Base-by-base conservation (phyloP, 2,329 filamentous ascomycete genomes). In the Ilyonectria robusta region DNA sequence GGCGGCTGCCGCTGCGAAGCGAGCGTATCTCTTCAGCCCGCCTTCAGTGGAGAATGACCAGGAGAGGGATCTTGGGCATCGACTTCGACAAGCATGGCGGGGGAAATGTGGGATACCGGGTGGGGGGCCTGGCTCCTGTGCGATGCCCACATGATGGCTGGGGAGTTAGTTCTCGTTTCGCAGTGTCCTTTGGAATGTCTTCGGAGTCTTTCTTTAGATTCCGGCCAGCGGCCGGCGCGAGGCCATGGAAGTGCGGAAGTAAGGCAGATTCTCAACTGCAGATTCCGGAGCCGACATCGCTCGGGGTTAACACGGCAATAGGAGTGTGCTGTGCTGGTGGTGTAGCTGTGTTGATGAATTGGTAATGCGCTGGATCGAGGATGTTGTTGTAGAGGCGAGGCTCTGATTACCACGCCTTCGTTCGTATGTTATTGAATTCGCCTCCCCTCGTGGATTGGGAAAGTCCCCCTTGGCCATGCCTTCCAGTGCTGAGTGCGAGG, bases 271-370 rank as follows among this genome's bases (percentile, higher is more conserved):
- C 29, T 47, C 50, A 46, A 21, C 44, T 53, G 46, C 40, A 54
- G 33, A 13, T 42, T 33, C 19, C 47, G 29, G 50, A 40, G 57
- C 65, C 65, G 59, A 67, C 55, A 63, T 67, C 65, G 65, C 65
- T 56, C 65, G 55, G 65, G 17, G 48, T 55, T 62, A 67, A 23
- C n/a, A 40, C 63, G 63, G 63, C 11, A 44, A 65, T 60, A 33
- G 29, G 9, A 3, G 29, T 7, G 4, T 13, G 17, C 29, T 7
- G 4, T 13, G 17, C 29, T 33, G 29, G 17, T n/a, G n/a, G 37
- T 33, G 23, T 40, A 26, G 15, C 21, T 15, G 11, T 44, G 31
- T 17, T 9, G 46, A 51, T 21, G 23, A 46, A 13, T n/a, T 31
- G 29, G 37, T 19, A 13, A 29, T 17, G 11, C 40, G 23, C 29